phyloP scores from a whole-genome alignment of 1,284 basidiomycete genomes.

The Tranzscheliella williamsii region DNA sequence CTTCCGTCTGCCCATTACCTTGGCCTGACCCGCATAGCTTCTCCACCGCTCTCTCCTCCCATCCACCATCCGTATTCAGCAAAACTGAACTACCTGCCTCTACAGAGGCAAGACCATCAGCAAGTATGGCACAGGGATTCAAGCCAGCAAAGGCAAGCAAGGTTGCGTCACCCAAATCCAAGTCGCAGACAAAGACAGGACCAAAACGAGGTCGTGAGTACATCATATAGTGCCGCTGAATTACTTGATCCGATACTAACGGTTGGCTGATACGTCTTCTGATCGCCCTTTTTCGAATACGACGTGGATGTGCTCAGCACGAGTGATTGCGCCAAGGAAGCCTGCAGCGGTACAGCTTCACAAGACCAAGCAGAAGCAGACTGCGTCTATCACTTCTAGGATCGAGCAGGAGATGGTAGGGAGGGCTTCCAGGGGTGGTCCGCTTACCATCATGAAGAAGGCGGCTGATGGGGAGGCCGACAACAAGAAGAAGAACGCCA shows the following conservation, averaged over 20 bases:
- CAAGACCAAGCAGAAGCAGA: conserved; percentile 40
- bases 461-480: conserved; percentile 80
- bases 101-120: too few species aligned
- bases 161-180: conserved; percentile 19
- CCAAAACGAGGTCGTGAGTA: conserved; percentile 47
- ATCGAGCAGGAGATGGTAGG: conserved; percentile 49
- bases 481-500: conserved; percentile 37
- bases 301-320: conserved; percentile 7
- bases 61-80: too few species aligned
- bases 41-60: too few species aligned
- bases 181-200: conserved; percentile 26
- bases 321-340: conserved; percentile 44
- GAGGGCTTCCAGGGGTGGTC: conserved; percentile 38
- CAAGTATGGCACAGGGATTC: conserved; percentile 49
- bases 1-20: too few species aligned
- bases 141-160: conserved; percentile 41
- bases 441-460: conserved; percentile 80
- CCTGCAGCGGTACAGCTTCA: conserved; percentile 26
- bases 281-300: too few species aligned
- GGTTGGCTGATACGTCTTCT: too few species aligned
- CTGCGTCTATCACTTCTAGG: conserved; percentile 29
- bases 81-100: too few species aligned
- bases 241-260: too few species aligned
- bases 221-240: too few species aligned
- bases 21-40: too few species aligned